Evolutionary conservation across 2,329 filamentous ascomycete genomes (phyloP).

Genomic region (Apiospora sp.): DNA sequence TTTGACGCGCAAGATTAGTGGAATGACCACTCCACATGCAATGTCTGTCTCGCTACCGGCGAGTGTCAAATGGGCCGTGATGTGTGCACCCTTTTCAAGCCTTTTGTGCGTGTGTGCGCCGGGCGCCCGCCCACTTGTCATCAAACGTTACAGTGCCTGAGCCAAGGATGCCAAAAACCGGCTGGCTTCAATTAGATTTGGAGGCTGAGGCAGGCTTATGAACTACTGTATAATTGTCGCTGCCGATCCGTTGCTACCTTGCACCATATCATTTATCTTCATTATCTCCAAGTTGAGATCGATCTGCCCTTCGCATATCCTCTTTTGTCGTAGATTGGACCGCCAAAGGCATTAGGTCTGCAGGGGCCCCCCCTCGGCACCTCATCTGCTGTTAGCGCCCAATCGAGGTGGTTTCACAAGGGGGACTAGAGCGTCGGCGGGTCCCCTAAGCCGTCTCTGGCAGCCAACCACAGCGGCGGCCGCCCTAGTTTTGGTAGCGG

Average conservation of each 20-base stretch:
- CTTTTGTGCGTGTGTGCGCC: not conserved
- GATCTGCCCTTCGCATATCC: not conserved
- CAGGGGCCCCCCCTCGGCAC: not conserved
- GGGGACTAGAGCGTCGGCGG: not conserved
- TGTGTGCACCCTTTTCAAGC: no score
- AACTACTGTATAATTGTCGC: not conserved
- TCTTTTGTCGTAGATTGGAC: not conserved
- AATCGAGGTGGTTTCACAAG: not conserved
- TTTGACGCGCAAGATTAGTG: slow-evolving; percentile 16
- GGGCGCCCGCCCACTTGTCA: slow-evolving; percentile 6
- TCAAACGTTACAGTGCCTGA: slow-evolving; percentile 2
- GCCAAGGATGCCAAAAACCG: slow-evolving; percentile 1
- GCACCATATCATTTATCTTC: not conserved
- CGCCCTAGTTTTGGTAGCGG: slow-evolving; percentile 4
- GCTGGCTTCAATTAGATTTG: slow-evolving; percentile 1
- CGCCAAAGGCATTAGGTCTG: not conserved
- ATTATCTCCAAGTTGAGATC: slow-evolving; percentile 8
- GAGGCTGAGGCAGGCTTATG: not conserved
- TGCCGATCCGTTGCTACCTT: slow-evolving; percentile 11
- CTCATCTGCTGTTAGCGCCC: not conserved
- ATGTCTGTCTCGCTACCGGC: not conserved
- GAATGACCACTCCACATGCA: not conserved
- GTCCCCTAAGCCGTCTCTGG: not conserved
- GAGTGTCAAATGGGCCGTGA: not conserved
- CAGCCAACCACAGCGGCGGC: slow-evolving; percentile 6